Evolutionary conservation across 495 filamentous ascomycete species (phyloP).

Genomic region (Penicillium cinerascens): DNA sequence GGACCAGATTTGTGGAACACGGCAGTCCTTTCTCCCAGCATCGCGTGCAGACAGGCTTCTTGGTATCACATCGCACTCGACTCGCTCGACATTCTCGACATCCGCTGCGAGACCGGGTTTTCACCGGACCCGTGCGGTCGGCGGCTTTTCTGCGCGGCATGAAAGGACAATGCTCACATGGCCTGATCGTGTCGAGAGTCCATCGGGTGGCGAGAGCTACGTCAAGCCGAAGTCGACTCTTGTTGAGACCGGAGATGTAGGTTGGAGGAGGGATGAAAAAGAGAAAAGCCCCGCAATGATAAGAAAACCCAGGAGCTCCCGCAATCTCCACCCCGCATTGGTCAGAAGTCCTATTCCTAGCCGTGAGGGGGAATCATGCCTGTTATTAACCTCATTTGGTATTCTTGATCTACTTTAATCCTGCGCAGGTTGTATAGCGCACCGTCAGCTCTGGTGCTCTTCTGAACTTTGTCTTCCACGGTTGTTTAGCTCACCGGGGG

Average conservation of each 20-base stretch:
- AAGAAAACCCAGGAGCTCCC: no score
- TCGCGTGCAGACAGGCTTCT: conserved; percentile 40
- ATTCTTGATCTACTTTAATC: no score
- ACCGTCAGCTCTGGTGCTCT: no score
- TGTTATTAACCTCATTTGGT: no score
- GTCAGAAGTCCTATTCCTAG: no score
- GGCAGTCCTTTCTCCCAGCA: conserved; percentile 35
- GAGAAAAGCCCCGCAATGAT: conserved; percentile 1
- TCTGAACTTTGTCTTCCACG: no score
- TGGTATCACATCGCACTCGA: conserved; percentile 43
- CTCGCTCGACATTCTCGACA: conserved; percentile 44
- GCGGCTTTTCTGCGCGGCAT: conserved; percentile 46
- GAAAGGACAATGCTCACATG: conserved; percentile 27
- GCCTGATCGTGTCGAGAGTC: conserved; percentile 5
- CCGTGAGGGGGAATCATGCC: no score
- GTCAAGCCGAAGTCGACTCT: neutral
- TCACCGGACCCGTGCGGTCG: conserved; percentile 41
- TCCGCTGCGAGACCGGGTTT: conserved; percentile 43
- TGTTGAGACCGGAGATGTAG: neutral
- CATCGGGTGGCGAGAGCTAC: neutral
- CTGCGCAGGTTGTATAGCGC: neutral
- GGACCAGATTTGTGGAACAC: conserved; percentile 37
- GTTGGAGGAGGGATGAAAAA: neutral
- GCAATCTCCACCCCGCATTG: no score
- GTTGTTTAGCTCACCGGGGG: no score